phyloP scores from a whole-genome alignment of 768 basidiomycete species.

The Russula dissimulans region DNA sequence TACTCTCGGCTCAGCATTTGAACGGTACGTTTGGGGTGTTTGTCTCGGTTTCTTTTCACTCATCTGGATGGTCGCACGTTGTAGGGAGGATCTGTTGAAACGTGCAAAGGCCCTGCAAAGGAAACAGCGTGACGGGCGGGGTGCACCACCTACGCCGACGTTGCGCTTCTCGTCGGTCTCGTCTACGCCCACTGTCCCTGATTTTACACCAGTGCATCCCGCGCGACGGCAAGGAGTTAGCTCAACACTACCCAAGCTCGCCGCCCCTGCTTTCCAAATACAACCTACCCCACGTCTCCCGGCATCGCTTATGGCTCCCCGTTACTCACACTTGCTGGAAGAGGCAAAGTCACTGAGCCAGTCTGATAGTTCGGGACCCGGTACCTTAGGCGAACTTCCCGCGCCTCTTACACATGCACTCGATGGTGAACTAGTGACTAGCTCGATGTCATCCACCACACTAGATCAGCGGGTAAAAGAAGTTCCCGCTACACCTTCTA shows the following conservation, averaged over 20 bases:
- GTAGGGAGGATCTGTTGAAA: conserved; percentile 42
- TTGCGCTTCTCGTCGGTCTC: conserved; percentile 24
- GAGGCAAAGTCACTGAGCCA: conserved; percentile 37
- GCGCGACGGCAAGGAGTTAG: conserved; percentile 18
- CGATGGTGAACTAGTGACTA: neutral
- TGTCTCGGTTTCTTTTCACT: neutral
- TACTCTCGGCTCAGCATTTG: conserved; percentile 45
- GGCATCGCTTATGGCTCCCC: conserved; percentile 39
- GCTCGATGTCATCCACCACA: neutral
- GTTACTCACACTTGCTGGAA: conserved; percentile 50
- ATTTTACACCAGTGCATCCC: conserved; percentile 39
- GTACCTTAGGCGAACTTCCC: neutral
- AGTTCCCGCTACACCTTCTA: conserved; percentile 26
- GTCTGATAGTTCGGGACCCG: neutral
- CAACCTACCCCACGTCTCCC: conserved; percentile 29
- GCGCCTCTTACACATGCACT: neutral
- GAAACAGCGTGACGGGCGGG: conserved; percentile 48
- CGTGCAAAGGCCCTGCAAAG: conserved; percentile 48
- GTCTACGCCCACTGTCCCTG: conserved; percentile 36
- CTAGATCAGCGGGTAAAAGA: neutral
- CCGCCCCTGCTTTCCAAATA: conserved; percentile 29
- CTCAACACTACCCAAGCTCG: conserved; percentile 15
- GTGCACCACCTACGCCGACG: conserved; percentile 48
- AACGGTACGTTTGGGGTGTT: conserved; percentile 35
- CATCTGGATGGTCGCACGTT: neutral